phyloP scores from a whole-genome alignment of 345 rosid genomes.

The Arabidopsis arenosa region DNA sequence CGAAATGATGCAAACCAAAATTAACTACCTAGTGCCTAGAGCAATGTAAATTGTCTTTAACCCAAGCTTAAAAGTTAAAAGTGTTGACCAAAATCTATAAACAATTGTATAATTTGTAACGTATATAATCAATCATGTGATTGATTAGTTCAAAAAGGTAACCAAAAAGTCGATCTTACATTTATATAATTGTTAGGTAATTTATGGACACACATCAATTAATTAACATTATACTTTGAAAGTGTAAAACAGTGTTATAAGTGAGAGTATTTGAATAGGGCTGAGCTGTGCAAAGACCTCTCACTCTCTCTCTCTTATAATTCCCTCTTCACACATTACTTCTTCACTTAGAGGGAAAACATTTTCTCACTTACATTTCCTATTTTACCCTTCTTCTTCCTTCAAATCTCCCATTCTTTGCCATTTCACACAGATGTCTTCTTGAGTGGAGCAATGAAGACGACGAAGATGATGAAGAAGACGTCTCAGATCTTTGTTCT shows the following conservation, averaged over 20 bases:
- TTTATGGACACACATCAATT: constrained; percentile 13
- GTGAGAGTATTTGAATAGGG: constrained; percentile 19
- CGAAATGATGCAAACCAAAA: constrained; percentile 17
- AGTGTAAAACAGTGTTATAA: background rate
- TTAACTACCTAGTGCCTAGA: constrained; percentile 28
- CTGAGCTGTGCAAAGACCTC: constrained; percentile 37
- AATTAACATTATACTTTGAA: background rate
- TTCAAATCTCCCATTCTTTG: constrained; percentile 34
- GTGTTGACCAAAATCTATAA: constrained; percentile 32
- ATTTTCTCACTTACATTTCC: constrained; percentile 1
- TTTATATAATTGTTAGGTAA: constrained; percentile 12
- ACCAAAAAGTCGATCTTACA: constrained; percentile 27
- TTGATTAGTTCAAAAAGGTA: constrained; percentile 32
- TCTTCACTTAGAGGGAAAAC: background rate
- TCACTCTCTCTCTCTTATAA: constrained; percentile 47
- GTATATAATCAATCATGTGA: constrained; percentile 38
- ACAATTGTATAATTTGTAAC: constrained; percentile 16
- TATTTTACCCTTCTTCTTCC: constrained; percentile 22
- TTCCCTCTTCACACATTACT: constrained; percentile 28
- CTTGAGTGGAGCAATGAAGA: constrained; percentile 74
- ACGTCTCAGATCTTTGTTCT: constrained; percentile 37
- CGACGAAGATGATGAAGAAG: constrained; percentile 76
- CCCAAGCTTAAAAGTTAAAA: background rate
- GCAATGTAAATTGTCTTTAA: constrained; percentile 34
- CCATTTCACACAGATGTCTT: constrained; percentile 53